Base-by-base conservation (phyloP, 2,329 filamentous ascomycete genomes). In the Trichoderma oligosporum region DNA sequence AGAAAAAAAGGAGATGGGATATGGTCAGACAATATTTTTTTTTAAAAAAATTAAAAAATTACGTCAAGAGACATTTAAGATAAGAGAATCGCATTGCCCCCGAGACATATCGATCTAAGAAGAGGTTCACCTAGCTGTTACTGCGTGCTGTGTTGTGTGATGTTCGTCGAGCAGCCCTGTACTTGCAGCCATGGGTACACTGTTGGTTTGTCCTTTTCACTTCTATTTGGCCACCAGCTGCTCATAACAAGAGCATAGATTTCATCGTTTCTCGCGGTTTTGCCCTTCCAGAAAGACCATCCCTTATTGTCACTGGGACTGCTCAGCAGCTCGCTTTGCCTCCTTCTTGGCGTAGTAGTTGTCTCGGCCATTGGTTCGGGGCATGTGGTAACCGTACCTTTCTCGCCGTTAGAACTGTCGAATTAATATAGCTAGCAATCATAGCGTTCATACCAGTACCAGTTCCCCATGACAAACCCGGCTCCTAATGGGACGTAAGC, bases 321-420 rank as follows among this genome's bases (percentile, higher is more conserved):
- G 69, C 59, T 70, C 67, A 52, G 68, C 73, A 56, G 79, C 79
- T 59, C 81, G 80, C 72, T 82, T 71, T 65, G 77, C 75, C 76
- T 84, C 82, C 61, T 83, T 73, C 73, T 82, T 76, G 72, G 71
- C 71, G 76, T 84, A 84, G 78, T 76, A 78, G 71, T 73, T 73
- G 73, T 85, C 82, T 68, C 82, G 82, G 62, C 75, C 76, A 67
- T 77, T 70, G 67, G 79, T 83, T 71, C 82, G 81, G 64, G 82
- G 82, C 67, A 83, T 73, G 75, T 85, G 82, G 76, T 70, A 85
- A 70, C 82, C 82, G 77, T 84, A 82, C 82, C 82, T 84, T 63
- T 62, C 12, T 42, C 20, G 4, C 18, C 11, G 27, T 58, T 20
- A 54, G 36, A 22, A 18, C 27, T 48, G 6, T 18, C 29, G 22